phyloP scores from a whole-genome alignment of 345 rosid genomes.

The Pseudoturritis turrita region DNA sequence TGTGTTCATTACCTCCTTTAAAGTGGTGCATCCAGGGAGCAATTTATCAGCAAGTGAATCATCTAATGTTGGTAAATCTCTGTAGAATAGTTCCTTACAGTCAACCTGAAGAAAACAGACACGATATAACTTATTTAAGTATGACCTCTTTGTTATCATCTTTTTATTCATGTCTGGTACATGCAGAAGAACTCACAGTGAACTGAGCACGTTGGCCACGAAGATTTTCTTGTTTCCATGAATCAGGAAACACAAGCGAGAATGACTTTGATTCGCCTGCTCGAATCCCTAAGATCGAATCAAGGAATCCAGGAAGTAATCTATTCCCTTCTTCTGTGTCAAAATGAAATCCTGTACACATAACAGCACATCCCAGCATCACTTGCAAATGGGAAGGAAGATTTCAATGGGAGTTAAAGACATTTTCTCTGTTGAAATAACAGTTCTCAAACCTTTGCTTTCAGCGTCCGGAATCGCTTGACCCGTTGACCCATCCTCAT shows the following conservation, averaged over 20 bases:
- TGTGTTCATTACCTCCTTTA: conserved; percentile 53
- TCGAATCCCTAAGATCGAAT: conserved; percentile 63
- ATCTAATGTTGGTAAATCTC: conserved; percentile 73
- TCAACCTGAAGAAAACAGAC: conserved; percentile 51
- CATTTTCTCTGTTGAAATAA: neutral
- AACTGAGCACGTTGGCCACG: conserved; percentile 83
- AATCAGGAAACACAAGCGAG: conserved; percentile 71
- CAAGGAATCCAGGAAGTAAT: conserved; percentile 79
- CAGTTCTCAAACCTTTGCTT: conserved; percentile 61
- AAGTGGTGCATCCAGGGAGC: conserved; percentile 70
- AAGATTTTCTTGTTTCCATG: conserved; percentile 85
- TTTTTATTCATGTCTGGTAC: neutral
- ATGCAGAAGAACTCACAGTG: conserved; percentile 55
- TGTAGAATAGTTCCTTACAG: conserved; percentile 78
- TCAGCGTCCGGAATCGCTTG: conserved; percentile 78
- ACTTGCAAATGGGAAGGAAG: neutral
- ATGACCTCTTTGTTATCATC: neutral
- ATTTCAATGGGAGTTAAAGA: neutral
- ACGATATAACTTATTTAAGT: neutral
- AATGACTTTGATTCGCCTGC: conserved; percentile 79
- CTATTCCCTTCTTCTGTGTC: conserved; percentile 87
- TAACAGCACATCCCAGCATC: conserved; percentile 2
- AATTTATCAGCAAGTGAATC: conserved; percentile 85
- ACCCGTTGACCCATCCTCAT: conserved; percentile 51
- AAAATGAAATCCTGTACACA: conserved; percentile 67